Percentiles rank a stretch among this genome's conserved stretches.
Evolutionary conservation across 257 asterid genomes (phyloP).

Genomic region (Rhazya stricta): DNA sequence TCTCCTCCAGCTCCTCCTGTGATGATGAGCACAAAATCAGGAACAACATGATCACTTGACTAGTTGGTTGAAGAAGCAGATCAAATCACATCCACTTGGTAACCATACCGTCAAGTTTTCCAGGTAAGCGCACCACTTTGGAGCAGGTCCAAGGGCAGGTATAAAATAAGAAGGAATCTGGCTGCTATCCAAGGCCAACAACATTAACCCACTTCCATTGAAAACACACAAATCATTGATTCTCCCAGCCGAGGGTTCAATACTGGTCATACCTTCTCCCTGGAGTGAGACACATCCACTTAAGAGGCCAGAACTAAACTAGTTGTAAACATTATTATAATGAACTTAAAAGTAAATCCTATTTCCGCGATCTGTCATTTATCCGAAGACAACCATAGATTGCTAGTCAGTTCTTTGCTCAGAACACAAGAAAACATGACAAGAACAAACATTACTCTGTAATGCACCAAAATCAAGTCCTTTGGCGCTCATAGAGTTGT

Average conservation of each 20-base stretch:
- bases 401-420: background rate
- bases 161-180: conserved; percentile 90
- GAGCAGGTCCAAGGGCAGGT: conserved; percentile 97
- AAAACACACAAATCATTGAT: conserved; percentile 83
- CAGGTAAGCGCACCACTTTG: conserved; percentile 87
- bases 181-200: conserved; percentile 83
- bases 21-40: conserved; percentile 6
- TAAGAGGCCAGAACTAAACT: conserved; percentile 15
- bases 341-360: background rate
- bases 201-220: conserved; percentile 69
- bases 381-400: background rate
- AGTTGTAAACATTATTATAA: background rate
- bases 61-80: conserved; percentile 1
- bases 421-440: background rate
- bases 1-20: conserved; percentile 97
- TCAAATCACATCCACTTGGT: conserved; percentile 14
- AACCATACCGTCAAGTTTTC: conserved; percentile 70
- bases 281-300: conserved; percentile 30
- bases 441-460: background rate
- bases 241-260: conserved; percentile 78
- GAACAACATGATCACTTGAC: conserved; percentile 8
- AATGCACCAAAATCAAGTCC: background rate
- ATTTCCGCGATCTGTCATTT: background rate
- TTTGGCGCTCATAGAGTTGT: too few species aligned
- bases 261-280: conserved; percentile 97